Evolutionary conservation across 768 basidiomycete species (phyloP), one percentile per base, ranked within the genome.

Genomic region (Serpula lacrymans): DNA sequence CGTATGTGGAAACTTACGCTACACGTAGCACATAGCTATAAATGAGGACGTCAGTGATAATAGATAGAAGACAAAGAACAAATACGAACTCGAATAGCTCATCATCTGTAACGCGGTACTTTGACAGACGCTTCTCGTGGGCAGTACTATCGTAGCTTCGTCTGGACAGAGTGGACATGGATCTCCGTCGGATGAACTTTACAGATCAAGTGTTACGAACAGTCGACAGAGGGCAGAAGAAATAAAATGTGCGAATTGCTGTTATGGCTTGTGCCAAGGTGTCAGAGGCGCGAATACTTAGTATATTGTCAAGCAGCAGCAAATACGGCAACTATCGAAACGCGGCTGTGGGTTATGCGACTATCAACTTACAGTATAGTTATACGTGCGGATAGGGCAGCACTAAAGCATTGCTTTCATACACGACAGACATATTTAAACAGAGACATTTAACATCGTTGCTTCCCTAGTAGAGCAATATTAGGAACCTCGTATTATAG

Each of bases 41-140:
- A 42, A 31, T 31, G 23, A 10, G 37, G 21, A 20, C 34, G 45
- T 41, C 27, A 51, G 31, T 33, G 30, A 45, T 20, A 28, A 24
- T 25, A 22, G n/a, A 17, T 22, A 27, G 26, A 11, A 7, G 32
- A 20, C 42, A 52, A 16, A 18, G 31, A 40, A 29, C 27, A 28
- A 61, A 67, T 37, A 63, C 79, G 50, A 60, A 92, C 89, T 87
- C 79, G 69, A 88, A 89, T 52, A 92, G 69, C 58, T 92, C 89
- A 42, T 91, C 88, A 52, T 92, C 89, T 20, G 83, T 78, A 37
- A 90, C 80, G 48, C 82, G 76, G 65, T 86, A 76, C 59, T 82
- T 84, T 49, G 84, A 83, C 47, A 84, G 45, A 45, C 87, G 79
- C 64, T 77, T 78, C 59, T 86, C 80, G 49, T 84, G 82, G 46